Conservation (phyloP, 2,329 filamentous ascomycete genomes). For the Hypoxylon sp. region DNA sequence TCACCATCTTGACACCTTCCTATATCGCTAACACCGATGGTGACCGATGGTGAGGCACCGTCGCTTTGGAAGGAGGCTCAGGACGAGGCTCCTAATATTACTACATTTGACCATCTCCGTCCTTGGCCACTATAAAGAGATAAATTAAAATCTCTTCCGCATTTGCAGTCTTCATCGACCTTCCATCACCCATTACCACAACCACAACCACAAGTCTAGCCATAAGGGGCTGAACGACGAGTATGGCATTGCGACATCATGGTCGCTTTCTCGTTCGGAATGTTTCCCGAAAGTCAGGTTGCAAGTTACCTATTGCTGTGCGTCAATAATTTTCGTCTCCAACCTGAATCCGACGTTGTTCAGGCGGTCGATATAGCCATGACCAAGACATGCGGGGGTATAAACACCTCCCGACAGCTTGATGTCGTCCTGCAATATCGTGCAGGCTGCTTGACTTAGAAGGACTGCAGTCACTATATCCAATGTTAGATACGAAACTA, state of each 20-base stretch:
- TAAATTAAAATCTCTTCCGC: not conserved
- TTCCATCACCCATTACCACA: too few species aligned
- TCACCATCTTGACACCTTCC: conserved; percentile 8
- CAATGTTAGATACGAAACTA: conserved; percentile 26
- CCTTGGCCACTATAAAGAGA: conserved; percentile 5
- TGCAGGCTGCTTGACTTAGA: conserved; percentile 72
- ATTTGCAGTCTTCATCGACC: not conserved
- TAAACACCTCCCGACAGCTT: conserved; percentile 74
- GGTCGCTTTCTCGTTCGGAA: not conserved
- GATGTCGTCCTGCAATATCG: conserved; percentile 72
- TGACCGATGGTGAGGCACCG: conserved; percentile 10
- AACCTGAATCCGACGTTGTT: conserved; percentile 71
- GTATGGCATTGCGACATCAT: not conserved
- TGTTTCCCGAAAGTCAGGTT: not conserved
- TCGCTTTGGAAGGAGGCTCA: conserved; percentile 18
- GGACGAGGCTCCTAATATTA: conserved; percentile 6
- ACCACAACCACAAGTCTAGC: not conserved
- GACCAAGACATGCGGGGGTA: conserved; percentile 78
- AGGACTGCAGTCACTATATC: conserved; percentile 72
- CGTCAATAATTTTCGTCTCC: conserved; percentile 62
- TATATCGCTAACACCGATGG: conserved; percentile 7
- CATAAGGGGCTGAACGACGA: not conserved
- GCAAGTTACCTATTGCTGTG: conserved; percentile 15
- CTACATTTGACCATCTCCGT: conserved; percentile 9
- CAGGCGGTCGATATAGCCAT: conserved; percentile 73